These are phyloP conservation scores for Firmiana major DNA, from an alignment of 345 rosid genomes.

Conservation along the genomic window DNA sequence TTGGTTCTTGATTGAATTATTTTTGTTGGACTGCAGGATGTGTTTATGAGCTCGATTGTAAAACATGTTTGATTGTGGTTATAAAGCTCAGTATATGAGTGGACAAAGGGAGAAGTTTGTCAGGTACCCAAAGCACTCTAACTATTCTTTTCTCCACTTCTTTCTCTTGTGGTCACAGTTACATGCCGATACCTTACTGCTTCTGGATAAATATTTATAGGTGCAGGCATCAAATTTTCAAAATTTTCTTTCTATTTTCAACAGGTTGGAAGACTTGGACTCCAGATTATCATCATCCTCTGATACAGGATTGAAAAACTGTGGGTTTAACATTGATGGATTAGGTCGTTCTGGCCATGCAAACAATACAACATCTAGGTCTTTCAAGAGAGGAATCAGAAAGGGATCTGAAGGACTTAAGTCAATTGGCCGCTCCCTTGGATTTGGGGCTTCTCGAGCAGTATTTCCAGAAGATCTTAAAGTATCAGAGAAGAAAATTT, in stretches of 20 bases:
- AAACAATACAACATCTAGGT: conserved; percentile 50
- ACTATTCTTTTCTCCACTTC: background rate
- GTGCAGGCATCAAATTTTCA: background rate
- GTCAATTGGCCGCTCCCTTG: conserved; percentile 83
- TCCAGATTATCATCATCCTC: conserved; percentile 69
- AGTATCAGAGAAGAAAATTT: conserved; percentile 72
- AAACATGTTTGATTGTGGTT: conserved; percentile 57
- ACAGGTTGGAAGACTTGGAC: conserved; percentile 92
- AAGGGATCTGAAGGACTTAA: conserved; percentile 89
- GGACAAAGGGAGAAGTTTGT: conserved; percentile 81
- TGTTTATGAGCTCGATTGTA: conserved; percentile 36
- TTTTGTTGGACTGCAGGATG: conserved; percentile 36
- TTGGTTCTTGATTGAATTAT: background rate
- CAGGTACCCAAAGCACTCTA: conserved; percentile 41
- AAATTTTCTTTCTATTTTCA: conserved; percentile 15
- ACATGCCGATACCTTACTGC: background rate
- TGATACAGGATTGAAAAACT: conserved; percentile 52
- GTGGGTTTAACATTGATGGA: conserved; percentile 69
- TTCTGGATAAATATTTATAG: background rate
- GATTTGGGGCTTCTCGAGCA: conserved; percentile 83
- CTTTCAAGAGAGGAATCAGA: conserved; percentile 70
- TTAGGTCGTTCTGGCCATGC: conserved; percentile 39
- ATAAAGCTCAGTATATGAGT: conserved; percentile 59
- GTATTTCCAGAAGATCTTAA: conserved; percentile 96
- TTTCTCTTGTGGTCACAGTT: background rate